Percentiles rank a stretch among this genome's conserved stretches.
These are phyloP conservation scores for Hyaloperonospora arabidopsidis DNA, from an alignment of 352 stramenopile genomes.

Conservation along the genomic window DNA sequence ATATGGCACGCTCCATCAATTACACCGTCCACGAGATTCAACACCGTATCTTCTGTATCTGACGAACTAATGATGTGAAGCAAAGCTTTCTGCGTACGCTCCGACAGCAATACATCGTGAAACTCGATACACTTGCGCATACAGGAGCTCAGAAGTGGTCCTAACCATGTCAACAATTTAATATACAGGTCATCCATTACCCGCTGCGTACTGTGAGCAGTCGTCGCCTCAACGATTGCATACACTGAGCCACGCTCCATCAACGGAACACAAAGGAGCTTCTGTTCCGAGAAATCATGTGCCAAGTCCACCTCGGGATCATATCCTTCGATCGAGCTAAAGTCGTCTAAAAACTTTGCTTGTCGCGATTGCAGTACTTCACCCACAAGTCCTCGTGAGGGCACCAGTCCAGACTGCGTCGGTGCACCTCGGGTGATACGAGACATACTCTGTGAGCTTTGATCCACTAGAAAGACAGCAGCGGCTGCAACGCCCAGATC, in stretches of 20 bases:
- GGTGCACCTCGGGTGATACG: slow-evolving; percentile 45
- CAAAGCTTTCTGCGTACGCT: slow-evolving; percentile 77
- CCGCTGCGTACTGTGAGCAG: slow-evolving; percentile 24
- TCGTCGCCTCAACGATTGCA: slow-evolving; percentile 65
- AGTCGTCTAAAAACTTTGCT: slow-evolving; percentile 35
- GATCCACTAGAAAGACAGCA: slow-evolving; percentile 69
- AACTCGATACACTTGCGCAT: slow-evolving; percentile 85
- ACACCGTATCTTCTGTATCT: slow-evolving; percentile 72
- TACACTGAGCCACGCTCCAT: slow-evolving; percentile 72
- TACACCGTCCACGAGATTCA: slow-evolving; percentile 79
- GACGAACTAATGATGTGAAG: slow-evolving; percentile 82
- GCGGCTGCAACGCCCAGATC: slow-evolving; percentile 42
- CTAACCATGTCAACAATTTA: slow-evolving; percentile 71
- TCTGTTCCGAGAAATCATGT: slow-evolving; percentile 51
- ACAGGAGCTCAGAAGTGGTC: slow-evolving; percentile 70
- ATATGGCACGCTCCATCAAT: slow-evolving; percentile 77
- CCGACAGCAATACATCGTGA: slow-evolving; percentile 72
- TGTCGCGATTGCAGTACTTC: slow-evolving; percentile 30
- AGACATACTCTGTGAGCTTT: slow-evolving; percentile 70
- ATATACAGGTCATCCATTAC: slow-evolving; percentile 61
- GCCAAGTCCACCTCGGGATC: slow-evolving; percentile 61
- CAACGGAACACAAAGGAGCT: slow-evolving; percentile 63
- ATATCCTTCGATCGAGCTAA: slow-evolving; percentile 39
- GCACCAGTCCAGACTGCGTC: slow-evolving; percentile 44
- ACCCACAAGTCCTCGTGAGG: slow-evolving; percentile 48